phyloP scores from a whole-genome alignment of 345 rosid species.

The Ceriops tagal region DNA sequence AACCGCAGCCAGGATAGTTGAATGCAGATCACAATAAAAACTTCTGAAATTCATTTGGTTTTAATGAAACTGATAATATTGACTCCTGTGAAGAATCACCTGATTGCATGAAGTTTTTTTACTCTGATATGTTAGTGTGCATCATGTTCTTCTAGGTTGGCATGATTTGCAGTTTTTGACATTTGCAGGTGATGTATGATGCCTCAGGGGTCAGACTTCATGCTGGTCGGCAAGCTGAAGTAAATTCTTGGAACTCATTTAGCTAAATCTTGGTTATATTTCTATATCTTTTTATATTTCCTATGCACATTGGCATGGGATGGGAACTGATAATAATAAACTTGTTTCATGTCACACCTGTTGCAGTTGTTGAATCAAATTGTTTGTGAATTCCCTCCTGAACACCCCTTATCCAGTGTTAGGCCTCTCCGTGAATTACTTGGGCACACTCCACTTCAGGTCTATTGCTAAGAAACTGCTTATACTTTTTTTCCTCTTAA shows the following conservation, averaged over 20 bases:
- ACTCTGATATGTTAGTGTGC: too few species aligned
- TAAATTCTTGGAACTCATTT: neutral
- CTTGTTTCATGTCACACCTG: neutral
- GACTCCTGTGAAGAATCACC: too few species aligned
- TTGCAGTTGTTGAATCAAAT: constrained; percentile 64
- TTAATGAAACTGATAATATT: too few species aligned
- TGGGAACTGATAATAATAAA: too few species aligned
- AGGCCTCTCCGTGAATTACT: constrained; percentile 62
- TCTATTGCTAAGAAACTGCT: constrained; percentile 10
- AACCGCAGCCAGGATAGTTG: too few species aligned
- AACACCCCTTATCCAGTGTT: constrained; percentile 51
- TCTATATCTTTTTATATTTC: neutral
- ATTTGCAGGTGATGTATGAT: constrained; percentile 67
- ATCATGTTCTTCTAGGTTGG: too few species aligned
- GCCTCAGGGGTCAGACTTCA: constrained; percentile 68
- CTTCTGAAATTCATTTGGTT: too few species aligned
- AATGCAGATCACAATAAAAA: too few species aligned
- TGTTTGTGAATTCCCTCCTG: constrained; percentile 65
- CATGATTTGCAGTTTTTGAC: too few species aligned
- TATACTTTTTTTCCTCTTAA: too few species aligned
- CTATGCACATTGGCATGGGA: neutral
- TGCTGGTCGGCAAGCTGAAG: constrained; percentile 56
- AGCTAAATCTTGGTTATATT: neutral
- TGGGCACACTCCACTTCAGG: constrained; percentile 71
- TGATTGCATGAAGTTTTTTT: too few species aligned